Evolutionary conservation across 2,329 filamentous ascomycete species (phyloP), one percentile per base, ranked within the genome.

Genomic region (Xylaria sp.): DNA sequence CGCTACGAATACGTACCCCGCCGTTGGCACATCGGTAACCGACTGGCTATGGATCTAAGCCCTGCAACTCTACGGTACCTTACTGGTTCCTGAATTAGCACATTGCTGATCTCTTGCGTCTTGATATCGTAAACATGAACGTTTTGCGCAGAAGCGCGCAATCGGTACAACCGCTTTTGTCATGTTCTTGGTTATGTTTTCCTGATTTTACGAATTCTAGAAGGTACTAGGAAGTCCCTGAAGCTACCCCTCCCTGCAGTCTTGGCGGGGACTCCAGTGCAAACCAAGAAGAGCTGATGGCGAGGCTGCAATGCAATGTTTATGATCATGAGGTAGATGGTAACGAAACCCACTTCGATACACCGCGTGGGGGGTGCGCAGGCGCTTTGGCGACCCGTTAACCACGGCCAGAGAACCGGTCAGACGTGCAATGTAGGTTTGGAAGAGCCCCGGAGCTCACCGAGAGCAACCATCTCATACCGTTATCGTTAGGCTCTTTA

Each of bases 221-320:
- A 58, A 58, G 41, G 8, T 58, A 46, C 39, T 58, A 7, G 56
- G 23, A 31, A 31, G 15, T 10, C 4, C 15, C 23, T 3, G 18
- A 46, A 25, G 39, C 56, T 25, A 44, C 20, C 48, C 25, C 31
- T 20, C 25, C 60, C 20, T 44, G n/a, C 1, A 15, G 28, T 62
- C 57, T 66, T 66, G 57, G 64, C 57, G 52, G 25, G 41, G 18
- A 39, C 37, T 41, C 46, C 15, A 46, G 37, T 23, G 12, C 37
- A 39, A 44, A 37, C 4, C 6, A 23, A 46, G 55, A 51, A 58
- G 34, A 59, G 63, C 63, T 65, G 63, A 65, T 12, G 63, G 54
- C 34, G 31, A 65, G 63, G 63, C 63, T 65, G 39, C 56, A 18
- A 52, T 54, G 25, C 37, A 48, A 48, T 48, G 23, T 37, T 54